These are phyloP conservation scores for Lecanicillium sp. DNA, from an alignment of 2,329 filamentous ascomycete species.

Conservation along the genomic window DNA sequence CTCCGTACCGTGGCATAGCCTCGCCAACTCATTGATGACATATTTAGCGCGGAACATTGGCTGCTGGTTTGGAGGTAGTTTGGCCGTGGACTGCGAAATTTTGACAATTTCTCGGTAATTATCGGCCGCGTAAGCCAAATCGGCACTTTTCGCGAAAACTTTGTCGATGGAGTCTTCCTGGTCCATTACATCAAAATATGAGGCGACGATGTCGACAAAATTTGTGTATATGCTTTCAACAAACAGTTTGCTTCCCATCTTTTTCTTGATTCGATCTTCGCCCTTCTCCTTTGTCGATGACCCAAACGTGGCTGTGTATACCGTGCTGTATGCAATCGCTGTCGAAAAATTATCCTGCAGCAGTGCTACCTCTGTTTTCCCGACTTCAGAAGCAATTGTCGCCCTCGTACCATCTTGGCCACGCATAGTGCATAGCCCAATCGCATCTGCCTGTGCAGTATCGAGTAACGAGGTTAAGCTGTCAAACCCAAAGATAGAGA, in stretches of 20 bases:
- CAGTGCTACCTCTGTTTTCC: constrained; percentile 46
- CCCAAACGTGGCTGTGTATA: constrained; percentile 37
- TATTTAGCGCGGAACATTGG: constrained; percentile 77
- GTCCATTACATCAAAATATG: constrained; percentile 69
- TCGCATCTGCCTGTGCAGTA: constrained; percentile 68
- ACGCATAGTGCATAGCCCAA: constrained; percentile 77
- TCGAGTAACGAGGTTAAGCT: constrained; percentile 60
- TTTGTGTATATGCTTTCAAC: constrained; percentile 55
- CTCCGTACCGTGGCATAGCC: constrained; percentile 66
- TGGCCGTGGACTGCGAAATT: constrained; percentile 56
- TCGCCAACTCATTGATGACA: constrained; percentile 65
- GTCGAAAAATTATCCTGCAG: constrained; percentile 66
- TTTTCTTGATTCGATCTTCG: constrained; percentile 59
- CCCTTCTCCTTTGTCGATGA: constrained; percentile 39
- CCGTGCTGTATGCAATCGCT: constrained; percentile 74
- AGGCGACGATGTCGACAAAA: constrained; percentile 69
- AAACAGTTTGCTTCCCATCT: constrained; percentile 61
- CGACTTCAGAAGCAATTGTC: constrained; percentile 52
- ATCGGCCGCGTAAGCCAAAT: constrained; percentile 52
- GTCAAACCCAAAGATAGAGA: constrained; percentile 72
- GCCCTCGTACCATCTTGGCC: constrained; percentile 57
- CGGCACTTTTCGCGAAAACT: constrained; percentile 51
- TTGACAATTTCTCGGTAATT: constrained; percentile 62
- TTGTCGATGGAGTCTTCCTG: constrained; percentile 69
- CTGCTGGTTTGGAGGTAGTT: constrained; percentile 72